Base-by-base conservation (phyloP, 169 alveolate genomes). In the Eimeria zaria region DNA sequence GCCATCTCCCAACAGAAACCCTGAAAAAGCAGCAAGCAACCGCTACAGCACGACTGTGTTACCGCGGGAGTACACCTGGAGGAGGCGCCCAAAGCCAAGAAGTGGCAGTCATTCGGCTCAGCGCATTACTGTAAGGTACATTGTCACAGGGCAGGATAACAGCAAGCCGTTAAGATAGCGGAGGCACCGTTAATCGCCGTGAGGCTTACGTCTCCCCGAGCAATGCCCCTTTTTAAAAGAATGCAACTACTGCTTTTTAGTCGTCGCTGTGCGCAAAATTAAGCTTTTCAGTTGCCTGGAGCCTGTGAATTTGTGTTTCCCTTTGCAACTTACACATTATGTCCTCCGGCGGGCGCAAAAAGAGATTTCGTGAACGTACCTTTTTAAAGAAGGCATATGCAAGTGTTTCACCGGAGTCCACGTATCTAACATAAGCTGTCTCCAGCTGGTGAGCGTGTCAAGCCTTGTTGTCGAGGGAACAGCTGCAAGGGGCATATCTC, bases 91-190 rank as follows among this genome's bases (percentile, higher is more conserved):
- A 87, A 62, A 71, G 39, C 64, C 93, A 87, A 87, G 93, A 87
- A 62, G 93, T 87, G 46, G 91, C 91, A 36, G 22, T 87, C 41
- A 87, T 87, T 36, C 93, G 93, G 46, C 80, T 87, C 51, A 58
- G 48, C 14, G 93, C 91, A 60, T 83, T 83, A 12, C 60, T 87
- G n/a, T 87, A 53, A 73, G 5, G 4, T 18, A 7, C 83, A 20
- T 2, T 9, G 53, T 5, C 30, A 20, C 22, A 39, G 30, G 8
- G 74, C 12, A 27, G 41, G 2, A 20, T 12, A 12, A 12, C 11
- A 9, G 18, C 14, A 0, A 8, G 78, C 39, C 22, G 30, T 12
- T 18, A 39, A 3, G 55, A 4, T 30, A 36, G 33, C 53, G 83
- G 33, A 73, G 53, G 20, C 51, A 39, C 18, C 1, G 27, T 73